Conservation (phyloP, 768 basidiomycete species). For the Lyophyllum atratum region DNA sequence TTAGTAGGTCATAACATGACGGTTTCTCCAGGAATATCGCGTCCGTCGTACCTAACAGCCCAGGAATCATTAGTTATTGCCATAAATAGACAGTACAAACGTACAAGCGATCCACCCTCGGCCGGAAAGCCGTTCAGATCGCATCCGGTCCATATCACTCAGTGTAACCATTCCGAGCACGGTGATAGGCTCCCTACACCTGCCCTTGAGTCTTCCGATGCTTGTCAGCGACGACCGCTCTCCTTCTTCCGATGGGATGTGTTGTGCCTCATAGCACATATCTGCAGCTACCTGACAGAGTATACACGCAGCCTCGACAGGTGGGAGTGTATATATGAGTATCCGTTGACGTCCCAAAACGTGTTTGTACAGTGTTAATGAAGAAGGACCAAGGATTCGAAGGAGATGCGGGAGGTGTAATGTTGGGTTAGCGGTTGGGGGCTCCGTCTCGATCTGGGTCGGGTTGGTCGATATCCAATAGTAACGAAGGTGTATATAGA, state of each 20-base stretch:
- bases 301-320: conserved; percentile 78
- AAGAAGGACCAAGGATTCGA: conserved; percentile 77
- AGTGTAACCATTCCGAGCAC: conserved; percentile 84
- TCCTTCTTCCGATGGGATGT: conserved; percentile 17
- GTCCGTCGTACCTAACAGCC: conserved; percentile 68
- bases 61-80: neutral
- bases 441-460: conserved; percentile 28
- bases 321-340: conserved; percentile 79
- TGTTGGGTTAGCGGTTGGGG: conserved; percentile 48
- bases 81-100: conserved; percentile 21
- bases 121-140: conserved; percentile 56
- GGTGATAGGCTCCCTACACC: conserved; percentile 54
- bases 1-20: conserved; percentile 74
- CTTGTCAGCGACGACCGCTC: conserved; percentile 4
- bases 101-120: conserved; percentile 83
- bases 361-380: conserved; percentile 78
- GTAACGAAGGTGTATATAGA: conserved; percentile 1
- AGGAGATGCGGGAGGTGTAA: conserved; percentile 76
- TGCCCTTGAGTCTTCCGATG: conserved; percentile 31
- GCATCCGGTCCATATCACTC: conserved; percentile 65
- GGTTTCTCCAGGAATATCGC: conserved; percentile 84
- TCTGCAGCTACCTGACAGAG: conserved; percentile 71
- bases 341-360: conserved; percentile 73
- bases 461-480: neutral
- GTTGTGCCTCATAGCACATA: conserved; percentile 47